phyloP scores from a whole-genome alignment of 1,284 basidiomycete genomes.

The Moesziomyces sp. region DNA sequence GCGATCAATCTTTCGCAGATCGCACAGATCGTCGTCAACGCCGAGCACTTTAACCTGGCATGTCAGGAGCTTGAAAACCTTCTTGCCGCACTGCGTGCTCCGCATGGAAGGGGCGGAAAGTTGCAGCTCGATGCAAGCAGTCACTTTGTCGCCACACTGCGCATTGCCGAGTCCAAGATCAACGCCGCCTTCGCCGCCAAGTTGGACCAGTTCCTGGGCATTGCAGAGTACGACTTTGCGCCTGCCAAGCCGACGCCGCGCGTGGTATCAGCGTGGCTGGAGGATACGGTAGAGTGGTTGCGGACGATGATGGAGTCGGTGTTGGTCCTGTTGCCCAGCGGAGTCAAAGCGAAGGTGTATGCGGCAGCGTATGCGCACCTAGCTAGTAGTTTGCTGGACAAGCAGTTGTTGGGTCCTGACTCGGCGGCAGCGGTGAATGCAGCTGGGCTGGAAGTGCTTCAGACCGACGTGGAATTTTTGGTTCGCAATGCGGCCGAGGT shows the following conservation, averaged over 20 bases:
- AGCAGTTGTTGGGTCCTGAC: slow-evolving; percentile 45
- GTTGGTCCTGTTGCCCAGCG: slow-evolving; percentile 77
- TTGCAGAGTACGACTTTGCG: slow-evolving; percentile 94
- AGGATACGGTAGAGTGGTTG: slow-evolving; percentile 95
- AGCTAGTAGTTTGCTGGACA: slow-evolving; percentile 84
- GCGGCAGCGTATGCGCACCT: slow-evolving; percentile 85
- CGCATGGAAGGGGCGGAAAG: slow-evolving; percentile 80
- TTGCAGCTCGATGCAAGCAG: slow-evolving; percentile 77
- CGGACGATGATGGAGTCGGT: slow-evolving; percentile 95
- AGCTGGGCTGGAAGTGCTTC: slow-evolving; percentile 16
- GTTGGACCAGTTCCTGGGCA: slow-evolving; percentile 94
- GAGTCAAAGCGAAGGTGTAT: slow-evolving; percentile 88
- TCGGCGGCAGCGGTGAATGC: slow-evolving; percentile 16
- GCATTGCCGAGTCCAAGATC: slow-evolving; percentile 80
- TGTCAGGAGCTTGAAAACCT: slow-evolving; percentile 88
- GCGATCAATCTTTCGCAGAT: slow-evolving; percentile 85
- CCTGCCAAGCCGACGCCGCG: slow-evolving; percentile 68
- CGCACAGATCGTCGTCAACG: slow-evolving; percentile 90
- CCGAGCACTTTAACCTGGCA: slow-evolving; percentile 89
- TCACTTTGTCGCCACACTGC: slow-evolving; percentile 79
- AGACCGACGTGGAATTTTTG: slow-evolving; percentile 50
- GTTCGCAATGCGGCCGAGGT: slow-evolving; percentile 35
- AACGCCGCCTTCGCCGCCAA: slow-evolving; percentile 86
- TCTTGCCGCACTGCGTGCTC: slow-evolving; percentile 76
- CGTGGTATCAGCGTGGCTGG: slow-evolving; percentile 86